Evolutionary conservation across 805 yeast genomes (phyloP).

Genomic region (Candida ponderosae): DNA sequence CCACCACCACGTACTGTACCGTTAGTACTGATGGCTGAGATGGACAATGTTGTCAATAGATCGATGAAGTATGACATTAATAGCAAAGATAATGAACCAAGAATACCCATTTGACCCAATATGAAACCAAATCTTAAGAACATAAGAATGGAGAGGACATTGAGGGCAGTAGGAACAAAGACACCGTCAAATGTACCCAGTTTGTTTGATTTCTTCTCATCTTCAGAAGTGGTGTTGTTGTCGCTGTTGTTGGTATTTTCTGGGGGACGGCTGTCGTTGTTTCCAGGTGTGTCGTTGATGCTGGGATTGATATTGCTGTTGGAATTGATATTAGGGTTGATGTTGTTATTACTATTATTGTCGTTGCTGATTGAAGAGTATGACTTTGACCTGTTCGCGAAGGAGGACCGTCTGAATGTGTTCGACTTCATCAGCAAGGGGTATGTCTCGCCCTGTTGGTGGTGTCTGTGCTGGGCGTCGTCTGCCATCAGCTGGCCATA

Average conservation of each 20-base stretch:
- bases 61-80: slow-evolving; percentile 73
- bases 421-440: slow-evolving; percentile 1
- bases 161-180: slow-evolving; percentile 86
- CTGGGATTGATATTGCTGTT: background rate
- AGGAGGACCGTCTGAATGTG: background rate
- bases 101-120: slow-evolving; percentile 86
- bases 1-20: slow-evolving; percentile 99
- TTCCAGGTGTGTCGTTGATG: background rate
- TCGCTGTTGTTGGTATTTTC: background rate
- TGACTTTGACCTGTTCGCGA: background rate
- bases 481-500: too few relatives aligned
- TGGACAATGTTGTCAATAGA: slow-evolving; percentile 77
- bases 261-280: background rate
- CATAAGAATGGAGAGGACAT: slow-evolving; percentile 91
- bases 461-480: background rate
- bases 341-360: background rate
- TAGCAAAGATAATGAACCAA: slow-evolving; percentile 66
- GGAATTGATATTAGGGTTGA: background rate
- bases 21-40: slow-evolving; percentile 94
- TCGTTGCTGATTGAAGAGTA: background rate
- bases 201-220: slow-evolving; percentile 34
- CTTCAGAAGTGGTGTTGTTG: slow-evolving; percentile 16
- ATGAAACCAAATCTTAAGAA: slow-evolving; percentile 93
- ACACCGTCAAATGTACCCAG: slow-evolving; percentile 84
- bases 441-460: too few relatives aligned